These are phyloP conservation scores for Vitis cinerea DNA, from an alignment of 164 flowering plant genomes.

Conservation along the genomic window DNA sequence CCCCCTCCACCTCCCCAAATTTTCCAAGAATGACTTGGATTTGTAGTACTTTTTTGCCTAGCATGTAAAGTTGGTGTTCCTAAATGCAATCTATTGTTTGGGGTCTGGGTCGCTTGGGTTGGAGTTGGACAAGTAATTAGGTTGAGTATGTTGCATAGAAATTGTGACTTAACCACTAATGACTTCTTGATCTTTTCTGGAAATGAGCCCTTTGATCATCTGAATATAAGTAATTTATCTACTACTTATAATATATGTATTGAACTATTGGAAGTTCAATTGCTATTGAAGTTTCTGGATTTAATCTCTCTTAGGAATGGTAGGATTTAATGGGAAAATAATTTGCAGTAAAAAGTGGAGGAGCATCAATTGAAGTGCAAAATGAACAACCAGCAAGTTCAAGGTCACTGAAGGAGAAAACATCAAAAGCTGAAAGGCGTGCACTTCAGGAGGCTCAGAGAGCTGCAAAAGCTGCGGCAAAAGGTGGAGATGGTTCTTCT, in stretches of 20 bases:
- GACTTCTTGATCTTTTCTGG: too few species aligned
- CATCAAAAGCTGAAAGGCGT: constrained; percentile 89
- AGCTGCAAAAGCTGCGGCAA: constrained; percentile 89
- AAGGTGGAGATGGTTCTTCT: constrained; percentile 33
- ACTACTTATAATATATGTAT: too few species aligned
- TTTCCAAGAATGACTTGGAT: background rate
- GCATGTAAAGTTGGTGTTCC: background rate
- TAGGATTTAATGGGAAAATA: background rate
- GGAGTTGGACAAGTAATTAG: background rate
- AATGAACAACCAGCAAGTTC: constrained; percentile 38
- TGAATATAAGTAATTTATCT: too few species aligned
- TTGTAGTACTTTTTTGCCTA: background rate
- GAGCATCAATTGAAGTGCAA: constrained; percentile 35
- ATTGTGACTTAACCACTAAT: background rate
- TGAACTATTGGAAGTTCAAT: background rate
- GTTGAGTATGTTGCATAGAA: background rate
- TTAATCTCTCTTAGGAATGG: background rate
- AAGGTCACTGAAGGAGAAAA: constrained; percentile 69
- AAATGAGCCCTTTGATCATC: too few species aligned
- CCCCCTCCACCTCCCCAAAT: too few species aligned
- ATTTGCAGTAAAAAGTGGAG: constrained; percentile 42
- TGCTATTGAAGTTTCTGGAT: background rate
- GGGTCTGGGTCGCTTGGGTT: background rate
- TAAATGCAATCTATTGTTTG: background rate
- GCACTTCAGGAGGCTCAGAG: constrained; percentile 92